Base-by-base conservation (phyloP, 2,329 filamentous ascomycete genomes). In the Alternaria viburni region DNA sequence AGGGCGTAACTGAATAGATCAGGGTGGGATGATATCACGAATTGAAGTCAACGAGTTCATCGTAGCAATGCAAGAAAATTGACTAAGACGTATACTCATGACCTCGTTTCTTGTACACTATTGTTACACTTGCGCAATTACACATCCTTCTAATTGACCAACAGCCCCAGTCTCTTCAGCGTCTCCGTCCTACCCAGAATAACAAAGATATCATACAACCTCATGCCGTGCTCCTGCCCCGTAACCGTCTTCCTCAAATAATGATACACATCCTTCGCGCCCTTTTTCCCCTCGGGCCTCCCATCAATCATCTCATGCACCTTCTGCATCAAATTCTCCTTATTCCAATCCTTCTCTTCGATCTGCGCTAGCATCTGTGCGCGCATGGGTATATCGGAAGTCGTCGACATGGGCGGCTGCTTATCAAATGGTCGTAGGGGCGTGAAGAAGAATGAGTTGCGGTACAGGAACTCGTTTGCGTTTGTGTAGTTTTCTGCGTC, bases 401-500 rank as follows among this genome's bases (percentile, higher is more conserved):
- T 57, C 0, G 69, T 67, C 0, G 61, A 32, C 28, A 68, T 26
- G n/a, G 67, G 61, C 9, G 67, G 65, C 5, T 54, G 13, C 2
- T 61, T 52, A 11, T 25, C n/a, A 59, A 69, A 49, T 6, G 74
- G 69, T 0, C 69, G 67, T 2, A 78, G 30, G 0, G 80, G 73
- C 2, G 76, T 78, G 77, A 91, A 90, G 78, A 91, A 87, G 71
- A 87, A 86, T 26, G 79, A 74, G 73, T 89, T 87, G 32, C 86
- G 83, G 30, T 83, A 72, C 8, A 87, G 78, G 74, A 90, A 91
- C 19, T 86, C 82, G 5, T 78, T 65, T 0, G 88, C 82, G 15
- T 82, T 87, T 17, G 83, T 85, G 74, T 87, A 91, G 61, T 86
- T 88, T 64, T 86, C 85, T 9, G 84, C 82, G 69, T 89, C 87